These are phyloP conservation scores for Debaryomyces subglobosus DNA, from an alignment of 1,139 yeast genomes.

Conservation along the genomic window DNA sequence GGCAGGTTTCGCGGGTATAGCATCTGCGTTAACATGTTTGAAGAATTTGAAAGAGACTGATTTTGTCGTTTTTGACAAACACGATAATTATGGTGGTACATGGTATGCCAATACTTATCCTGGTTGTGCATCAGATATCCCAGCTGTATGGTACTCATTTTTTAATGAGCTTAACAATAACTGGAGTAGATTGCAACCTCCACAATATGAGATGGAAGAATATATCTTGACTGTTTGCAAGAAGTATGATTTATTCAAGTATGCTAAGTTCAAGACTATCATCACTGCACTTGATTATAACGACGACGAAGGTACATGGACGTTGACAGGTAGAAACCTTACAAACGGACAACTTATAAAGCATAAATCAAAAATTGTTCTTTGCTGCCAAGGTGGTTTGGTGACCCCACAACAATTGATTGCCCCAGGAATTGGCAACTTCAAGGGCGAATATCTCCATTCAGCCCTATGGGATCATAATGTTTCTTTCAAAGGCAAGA, in stretches of 20 bases:
- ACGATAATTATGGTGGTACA: conserved; percentile 53
- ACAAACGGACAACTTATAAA: conserved; percentile 33
- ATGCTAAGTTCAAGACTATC: conserved; percentile 33
- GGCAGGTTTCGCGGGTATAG: conserved; percentile 53
- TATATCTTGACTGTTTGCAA: conserved; percentile 45
- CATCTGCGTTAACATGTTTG: conserved; percentile 32
- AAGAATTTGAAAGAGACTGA: conserved; percentile 36
- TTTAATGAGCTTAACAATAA: conserved; percentile 42
- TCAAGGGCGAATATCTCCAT: conserved; percentile 51
- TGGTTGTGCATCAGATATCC: conserved; percentile 57
- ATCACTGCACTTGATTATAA: conserved; percentile 34
- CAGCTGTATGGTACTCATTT: conserved; percentile 52
- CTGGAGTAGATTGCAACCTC: conserved; percentile 52
- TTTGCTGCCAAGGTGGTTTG: conserved; percentile 43
- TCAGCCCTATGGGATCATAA: conserved; percentile 51
- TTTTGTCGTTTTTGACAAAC: conserved; percentile 47
- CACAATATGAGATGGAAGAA: conserved; percentile 51
- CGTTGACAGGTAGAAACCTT: conserved; percentile 33
- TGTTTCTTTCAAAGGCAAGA: conserved; percentile 37
- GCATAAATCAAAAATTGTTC: conserved; percentile 35
- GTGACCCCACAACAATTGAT: conserved; percentile 36
- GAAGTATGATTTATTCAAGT: conserved; percentile 33
- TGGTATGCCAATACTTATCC: conserved; percentile 60
- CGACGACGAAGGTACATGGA: conserved; percentile 42
- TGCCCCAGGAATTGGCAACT: conserved; percentile 42